Evolutionary conservation across 176 grass and related monocot genomes (phyloP), one percentile per base, ranked within the genome.

Genomic region (Bolboschoenus planiculmis): DNA sequence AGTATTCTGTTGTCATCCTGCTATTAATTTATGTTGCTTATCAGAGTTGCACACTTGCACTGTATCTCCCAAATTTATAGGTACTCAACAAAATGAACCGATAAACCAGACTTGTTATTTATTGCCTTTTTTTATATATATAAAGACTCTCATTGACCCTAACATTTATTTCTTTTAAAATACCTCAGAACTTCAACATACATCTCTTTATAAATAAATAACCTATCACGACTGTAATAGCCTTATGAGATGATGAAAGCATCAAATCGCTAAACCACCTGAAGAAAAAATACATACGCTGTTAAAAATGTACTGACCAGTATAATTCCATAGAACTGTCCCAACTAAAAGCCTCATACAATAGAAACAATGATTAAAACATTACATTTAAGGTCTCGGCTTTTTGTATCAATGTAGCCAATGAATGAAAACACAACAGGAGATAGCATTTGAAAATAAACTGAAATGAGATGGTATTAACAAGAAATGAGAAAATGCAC

Each of bases 401-500:
- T 51, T 76, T 76, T 76, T 2, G 43, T 50, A 76, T 76, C 42
- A 76, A 50, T 50, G 13, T 76, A 51, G 11, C 5, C 18, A 80
- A 11, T 21, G 5, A 53, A 57, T 36, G 29, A 36, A 80, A 60
- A 42, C 55, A n/a, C 48, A 54, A 60, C 33, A 60, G 13, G 18
- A 80, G 14, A 60, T 4, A 37, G 20, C 2, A 56, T 20, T 23
- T 24, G 42, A 80, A 37, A 80, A 60, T 39, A 80, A 60, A 80
- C 36, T 31, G 46, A 50, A 59, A 80, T 43, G 33, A 43, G 23
- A 74, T 1, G 9, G 75, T 59, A 64, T 81, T 16, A 48, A 65
- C 61, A 82, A 64, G 21, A 81, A 63, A 81, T 16, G 6, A 65
- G 36, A 82, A 63, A 7, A 64, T 65, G 42, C 72, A 76, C 50